Percentiles rank a stretch among this genome's conserved stretches.
Conservation (phyloP, 768 basidiomycete genomes). For the Suillus ampliporus region DNA sequence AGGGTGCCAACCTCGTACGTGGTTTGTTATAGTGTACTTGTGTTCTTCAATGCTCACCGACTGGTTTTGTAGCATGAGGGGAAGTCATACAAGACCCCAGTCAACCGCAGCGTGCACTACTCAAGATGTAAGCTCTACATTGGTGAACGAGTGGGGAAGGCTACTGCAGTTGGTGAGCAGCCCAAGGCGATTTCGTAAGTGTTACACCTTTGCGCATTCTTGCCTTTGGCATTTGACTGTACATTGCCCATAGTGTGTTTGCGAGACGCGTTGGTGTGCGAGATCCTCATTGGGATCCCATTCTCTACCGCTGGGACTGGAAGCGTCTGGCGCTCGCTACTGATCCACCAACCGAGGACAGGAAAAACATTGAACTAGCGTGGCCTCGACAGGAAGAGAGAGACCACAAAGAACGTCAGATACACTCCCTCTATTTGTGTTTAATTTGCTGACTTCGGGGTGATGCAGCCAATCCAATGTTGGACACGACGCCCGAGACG, state of each 20-base stretch:
- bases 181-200: conserved; percentile 53
- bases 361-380: conserved; percentile 56
- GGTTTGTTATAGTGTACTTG: conserved; percentile 8
- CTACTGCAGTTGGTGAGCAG: conserved; percentile 42
- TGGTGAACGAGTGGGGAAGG: conserved; percentile 66
- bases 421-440: background rate
- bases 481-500: conserved; percentile 67
- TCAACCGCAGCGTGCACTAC: conserved; percentile 61
- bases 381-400: conserved; percentile 67
- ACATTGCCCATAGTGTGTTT: conserved; percentile 61
- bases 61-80: conserved; percentile 20
- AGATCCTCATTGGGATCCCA: conserved; percentile 61
- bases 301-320: conserved; percentile 69
- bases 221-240: conserved; percentile 6
- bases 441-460: background rate
- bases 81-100: conserved; percentile 27
- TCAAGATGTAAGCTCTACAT: conserved; percentile 81
- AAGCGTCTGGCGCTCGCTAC: conserved; percentile 72
- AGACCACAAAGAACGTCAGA: conserved; percentile 39
- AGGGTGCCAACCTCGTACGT: conserved; percentile 42
- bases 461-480: conserved; percentile 43
- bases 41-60: conserved; percentile 8
- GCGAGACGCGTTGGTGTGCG: conserved; percentile 73
- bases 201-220: background rate
- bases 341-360: conserved; percentile 57